Conservation (phyloP, 129 eudicot species). For the Escallonia rubra region DNA sequence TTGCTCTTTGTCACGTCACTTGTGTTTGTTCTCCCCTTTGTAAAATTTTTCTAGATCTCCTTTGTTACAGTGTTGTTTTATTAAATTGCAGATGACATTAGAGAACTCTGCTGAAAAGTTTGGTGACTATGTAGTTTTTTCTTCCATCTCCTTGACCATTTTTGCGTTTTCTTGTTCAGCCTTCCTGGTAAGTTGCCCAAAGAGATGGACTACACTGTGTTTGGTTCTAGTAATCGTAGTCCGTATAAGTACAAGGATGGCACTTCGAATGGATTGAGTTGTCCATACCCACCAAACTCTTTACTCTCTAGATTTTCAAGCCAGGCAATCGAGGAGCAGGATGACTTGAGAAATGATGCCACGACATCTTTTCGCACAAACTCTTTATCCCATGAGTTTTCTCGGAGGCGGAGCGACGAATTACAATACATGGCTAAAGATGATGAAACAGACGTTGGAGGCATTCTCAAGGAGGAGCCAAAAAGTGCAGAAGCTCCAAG, state of each 20-base stretch:
- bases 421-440: constrained; percentile 8
- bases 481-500: constrained; percentile 23
- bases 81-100: no score
- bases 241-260: constrained; percentile 12
- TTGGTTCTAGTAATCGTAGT: constrained; percentile 33
- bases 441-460: constrained; percentile 20
- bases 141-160: neutral
- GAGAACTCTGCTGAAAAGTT: neutral
- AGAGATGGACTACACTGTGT: constrained; percentile 41
- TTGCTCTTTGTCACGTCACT: no score
- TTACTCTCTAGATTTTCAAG: constrained; percentile 45
- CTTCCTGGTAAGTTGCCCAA: constrained; percentile 46
- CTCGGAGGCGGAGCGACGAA: constrained; percentile 23
- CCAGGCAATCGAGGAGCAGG: constrained; percentile 23
- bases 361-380: constrained; percentile 27
- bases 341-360: constrained; percentile 14
- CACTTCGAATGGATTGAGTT: constrained; percentile 19
- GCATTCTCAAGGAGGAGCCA: constrained; percentile 21
- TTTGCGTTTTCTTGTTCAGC: constrained; percentile 25
- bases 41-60: no score
- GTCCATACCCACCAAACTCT: constrained; percentile 27
- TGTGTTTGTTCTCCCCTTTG: no score
- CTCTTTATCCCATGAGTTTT: constrained; percentile 36
- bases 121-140: neutral
- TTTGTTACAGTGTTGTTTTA: no score